phyloP scores from a whole-genome alignment of 1,284 basidiomycete genomes.

The Mycena citricolor region DNA sequence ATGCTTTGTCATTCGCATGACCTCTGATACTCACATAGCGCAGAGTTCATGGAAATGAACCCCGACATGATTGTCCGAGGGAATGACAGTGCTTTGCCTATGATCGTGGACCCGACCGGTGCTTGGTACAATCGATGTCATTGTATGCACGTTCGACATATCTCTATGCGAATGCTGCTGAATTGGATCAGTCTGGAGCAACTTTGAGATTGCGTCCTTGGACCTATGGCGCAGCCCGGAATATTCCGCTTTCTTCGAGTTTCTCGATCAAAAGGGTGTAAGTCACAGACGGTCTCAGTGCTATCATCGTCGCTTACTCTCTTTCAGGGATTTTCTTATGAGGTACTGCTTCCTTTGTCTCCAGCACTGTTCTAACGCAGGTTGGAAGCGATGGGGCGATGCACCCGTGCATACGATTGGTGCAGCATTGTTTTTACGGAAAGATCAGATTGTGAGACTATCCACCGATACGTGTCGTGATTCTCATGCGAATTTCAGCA shows the following conservation, averaged over 20 bases:
- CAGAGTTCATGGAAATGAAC: slow-evolving; percentile 3
- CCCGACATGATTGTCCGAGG: slow-evolving; percentile 64
- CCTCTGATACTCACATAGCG: slow-evolving; percentile 23
- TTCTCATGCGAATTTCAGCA: not conserved
- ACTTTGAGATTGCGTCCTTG: slow-evolving; percentile 86
- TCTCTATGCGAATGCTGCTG: not conserved
- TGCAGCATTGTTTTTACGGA: slow-evolving; percentile 12
- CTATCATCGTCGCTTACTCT: not conserved
- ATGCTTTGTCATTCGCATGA: not conserved
- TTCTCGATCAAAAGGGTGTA: slow-evolving; percentile 75
- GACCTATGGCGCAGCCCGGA: slow-evolving; percentile 82
- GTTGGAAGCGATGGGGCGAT: slow-evolving; percentile 80
- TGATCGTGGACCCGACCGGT: slow-evolving; percentile 77
- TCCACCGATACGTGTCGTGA: not conserved
- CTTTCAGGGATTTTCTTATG: slow-evolving; percentile 78
- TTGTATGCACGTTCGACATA: slow-evolving; percentile 49
- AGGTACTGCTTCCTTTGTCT: slow-evolving; percentile 40
- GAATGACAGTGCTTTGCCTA: slow-evolving; percentile 75
- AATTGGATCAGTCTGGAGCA: slow-evolving; percentile 75
- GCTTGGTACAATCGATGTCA: slow-evolving; percentile 84
- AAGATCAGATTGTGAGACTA: slow-evolving; percentile 14
- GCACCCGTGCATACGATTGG: slow-evolving; percentile 76
- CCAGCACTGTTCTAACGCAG: too few species aligned
- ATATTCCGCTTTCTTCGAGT: slow-evolving; percentile 84
- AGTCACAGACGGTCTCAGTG: not conserved